Percentiles rank a stretch among this genome's conserved stretches.
Conservation (phyloP, 2,329 filamentous ascomycete species). For the Trichoderma sp. region DNA sequence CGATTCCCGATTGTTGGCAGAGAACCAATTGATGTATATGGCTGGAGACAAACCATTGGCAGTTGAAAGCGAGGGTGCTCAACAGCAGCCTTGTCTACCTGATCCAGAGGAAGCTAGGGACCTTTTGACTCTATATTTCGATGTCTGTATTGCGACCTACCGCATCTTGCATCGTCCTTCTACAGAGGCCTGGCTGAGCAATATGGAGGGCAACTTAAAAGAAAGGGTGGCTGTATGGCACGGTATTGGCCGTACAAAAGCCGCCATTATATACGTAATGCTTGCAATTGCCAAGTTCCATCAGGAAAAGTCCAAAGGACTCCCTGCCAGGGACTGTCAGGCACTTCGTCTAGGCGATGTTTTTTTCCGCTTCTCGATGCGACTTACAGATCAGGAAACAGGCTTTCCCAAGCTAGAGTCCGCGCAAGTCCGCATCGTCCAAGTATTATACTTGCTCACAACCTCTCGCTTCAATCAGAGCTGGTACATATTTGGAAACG, state of each 20-base stretch:
- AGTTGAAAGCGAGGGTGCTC: constrained; percentile 26
- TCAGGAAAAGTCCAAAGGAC: constrained; percentile 38
- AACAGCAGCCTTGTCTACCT: constrained; percentile 38
- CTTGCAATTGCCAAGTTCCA: constrained; percentile 48
- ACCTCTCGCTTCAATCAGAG: constrained; percentile 59
- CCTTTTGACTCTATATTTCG: constrained; percentile 54
- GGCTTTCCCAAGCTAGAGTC: constrained; percentile 54
- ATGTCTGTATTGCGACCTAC: constrained; percentile 59
- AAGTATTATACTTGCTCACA: constrained; percentile 56
- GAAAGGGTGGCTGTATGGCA: constrained; percentile 37
- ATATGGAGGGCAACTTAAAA: constrained; percentile 38
- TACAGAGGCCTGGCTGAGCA: constrained; percentile 46
- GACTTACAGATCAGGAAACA: constrained; percentile 46
- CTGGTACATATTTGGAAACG: constrained; percentile 59
- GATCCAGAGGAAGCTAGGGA: constrained; percentile 31
- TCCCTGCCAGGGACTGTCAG: constrained; percentile 27
- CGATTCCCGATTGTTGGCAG: constrained; percentile 24
- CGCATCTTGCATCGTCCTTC: constrained; percentile 55
- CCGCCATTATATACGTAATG: constrained; percentile 47
- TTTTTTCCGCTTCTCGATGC: constrained; percentile 42
- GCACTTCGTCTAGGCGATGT: constrained; percentile 34
- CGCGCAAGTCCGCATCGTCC: constrained; percentile 55
- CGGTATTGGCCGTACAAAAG: constrained; percentile 42
- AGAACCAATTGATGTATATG: constrained; percentile 45
- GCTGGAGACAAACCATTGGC: constrained; percentile 50